Evolutionary conservation across 257 asterid species (phyloP).

Genomic region (Solanum infundibuliforme): DNA sequence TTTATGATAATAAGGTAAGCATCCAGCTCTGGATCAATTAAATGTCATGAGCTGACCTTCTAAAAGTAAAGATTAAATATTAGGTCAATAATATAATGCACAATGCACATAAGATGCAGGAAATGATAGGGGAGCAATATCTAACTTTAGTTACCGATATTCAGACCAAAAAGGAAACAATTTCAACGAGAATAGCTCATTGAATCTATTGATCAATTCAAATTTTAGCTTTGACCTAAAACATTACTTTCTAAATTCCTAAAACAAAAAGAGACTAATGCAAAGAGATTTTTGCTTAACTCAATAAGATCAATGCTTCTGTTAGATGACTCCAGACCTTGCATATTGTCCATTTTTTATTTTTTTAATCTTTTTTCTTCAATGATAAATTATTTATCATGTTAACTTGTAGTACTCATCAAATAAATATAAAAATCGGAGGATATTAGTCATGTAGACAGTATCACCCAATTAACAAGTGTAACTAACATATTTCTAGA

Average conservation of each 20-base stretch:
- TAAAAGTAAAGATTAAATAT: not conserved
- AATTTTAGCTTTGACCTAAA: not conserved
- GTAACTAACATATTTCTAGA: not conserved
- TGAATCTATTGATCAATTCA: not conserved
- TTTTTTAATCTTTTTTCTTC: not conserved
- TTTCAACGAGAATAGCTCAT: not conserved
- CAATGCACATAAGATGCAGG: not conserved
- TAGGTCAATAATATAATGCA: not conserved
- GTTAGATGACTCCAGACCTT: not conserved
- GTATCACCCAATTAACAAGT: not conserved
- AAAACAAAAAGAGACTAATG: not conserved
- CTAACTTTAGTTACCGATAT: not conserved
- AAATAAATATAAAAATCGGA: not conserved
- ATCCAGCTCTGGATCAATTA: not conserved
- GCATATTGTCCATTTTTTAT: not conserved
- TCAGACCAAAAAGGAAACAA: not conserved
- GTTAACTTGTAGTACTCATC: not conserved
- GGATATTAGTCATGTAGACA: not conserved
- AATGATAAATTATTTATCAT: not conserved
- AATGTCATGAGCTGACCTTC: not conserved
- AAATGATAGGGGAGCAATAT: not conserved
- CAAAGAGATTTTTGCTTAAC: not conserved
- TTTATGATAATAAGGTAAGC: not conserved
- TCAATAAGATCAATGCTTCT: not conserved
- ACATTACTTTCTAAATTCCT: not conserved